Base-by-base conservation (phyloP, 768 basidiomycete genomes). In the Tylopilus plumbeoviolaceoides region DNA sequence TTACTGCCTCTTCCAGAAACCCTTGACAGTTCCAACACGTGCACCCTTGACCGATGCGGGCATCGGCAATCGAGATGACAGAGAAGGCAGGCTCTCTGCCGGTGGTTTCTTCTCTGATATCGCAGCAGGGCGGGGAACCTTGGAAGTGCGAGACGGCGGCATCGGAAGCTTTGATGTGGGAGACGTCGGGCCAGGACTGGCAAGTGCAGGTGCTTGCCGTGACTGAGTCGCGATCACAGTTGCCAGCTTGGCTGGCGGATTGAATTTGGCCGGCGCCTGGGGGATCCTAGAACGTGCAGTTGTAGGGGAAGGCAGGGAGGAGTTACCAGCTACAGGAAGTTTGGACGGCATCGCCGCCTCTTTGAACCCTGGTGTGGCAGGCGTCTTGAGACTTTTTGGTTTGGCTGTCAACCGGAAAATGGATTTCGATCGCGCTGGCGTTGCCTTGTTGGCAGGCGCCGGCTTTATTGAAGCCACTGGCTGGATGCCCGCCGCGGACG, bases 1-100 rank as follows among this genome's bases (percentile, higher is more conserved):
- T 51, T 39, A 69, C 25, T 59, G 58, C 50, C 63, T 55, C 41
- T 61, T 68, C 66, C 68, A 70, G 57, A 68, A 68, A 21, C 66
- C 66, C 39, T 44, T 70, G 52, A 68, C 66, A 20, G 68, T 70
- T 31, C 44, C 58, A 43, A 56, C 55, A 11, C 66, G 66, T 6
- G 51, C 15, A 14, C 40, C 44, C 41, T 68, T 68, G 46, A 38
- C 27, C 2, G 62, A 54, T 44, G 65, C 48, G 44, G 67, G 67
- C 45, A 70, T 61, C 14, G 63, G 66, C 28, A 68, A 21, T 33
- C 50, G 61, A 15, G 66, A 58, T 11, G 58, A 45, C 11, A 47
- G 39, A 23, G 55, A 36, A 20, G 53, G n/a, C n/a, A 20, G 27
- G 18, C 10, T 47, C 7, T 55, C 47, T n/a, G 10, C n/a, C 17